Base-by-base conservation (phyloP, 2,329 filamentous ascomycete genomes). In the Chrysoporthe puriensis region DNA sequence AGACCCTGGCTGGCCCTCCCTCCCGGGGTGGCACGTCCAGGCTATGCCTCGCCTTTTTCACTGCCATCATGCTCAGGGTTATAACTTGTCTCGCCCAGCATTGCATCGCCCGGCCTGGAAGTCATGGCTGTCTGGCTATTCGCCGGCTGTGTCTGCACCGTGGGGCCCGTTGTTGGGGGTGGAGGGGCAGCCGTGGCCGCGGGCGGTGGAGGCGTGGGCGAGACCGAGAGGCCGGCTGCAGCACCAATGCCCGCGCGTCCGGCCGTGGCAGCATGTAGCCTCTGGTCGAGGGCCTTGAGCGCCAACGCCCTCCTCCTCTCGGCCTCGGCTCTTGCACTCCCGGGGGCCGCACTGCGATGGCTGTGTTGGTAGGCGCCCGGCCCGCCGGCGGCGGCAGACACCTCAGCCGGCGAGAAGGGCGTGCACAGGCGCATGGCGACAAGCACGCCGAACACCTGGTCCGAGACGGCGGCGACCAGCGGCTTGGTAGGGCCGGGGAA, bases 241-340 rank as follows among this genome's bases (percentile, higher is more conserved):
- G 46, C 64, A 7, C 54, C 56, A 18, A 57, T 62, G 14, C 46
- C 61, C 13, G 48, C 13, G 36, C 67, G 61, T 36, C 65, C 68
- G 44, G 83, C 84, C 18, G 91, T 90, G 3, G 94, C 93, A n/a
- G 93, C 91, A 78, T 96, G 92, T 63, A 99, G 83, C 71, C 96
- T 86, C 80, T 98, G 94, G 78, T 99, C 96, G 65, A 99, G 82
- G 3, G 94, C 95, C 76, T 95, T 95, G 66, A 99, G 84, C 1
- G 96, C 96, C 72, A 99, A 81, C 0, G 94, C 94, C 72, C 96
- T 87, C 76, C 96, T 88, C 72, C 96, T 84, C 82, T 98, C 96
- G 0, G 95, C 95, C 79, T 98, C 96, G 62, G 96, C 95, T 68
- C 94, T 89, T 62, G 94, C 92, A 63, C 89, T 88, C 14, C 90